Evolutionary conservation across 192 early-diverging fungal genomes (phyloP), one percentile per base, ranked within the genome.

Genomic region (Backusella circina): DNA sequence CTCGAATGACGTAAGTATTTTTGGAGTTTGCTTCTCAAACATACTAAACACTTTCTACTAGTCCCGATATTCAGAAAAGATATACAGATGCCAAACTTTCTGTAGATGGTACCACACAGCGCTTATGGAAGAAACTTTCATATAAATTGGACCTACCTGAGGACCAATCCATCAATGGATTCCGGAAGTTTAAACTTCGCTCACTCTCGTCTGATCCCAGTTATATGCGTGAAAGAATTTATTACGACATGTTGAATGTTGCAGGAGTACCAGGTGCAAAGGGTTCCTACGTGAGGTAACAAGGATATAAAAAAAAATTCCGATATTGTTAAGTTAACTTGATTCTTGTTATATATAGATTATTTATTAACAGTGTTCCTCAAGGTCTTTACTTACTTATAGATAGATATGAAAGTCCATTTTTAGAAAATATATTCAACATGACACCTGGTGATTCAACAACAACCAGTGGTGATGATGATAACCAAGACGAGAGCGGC

Each of bases 321-420:
- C 41, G 39, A 28, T 44, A 16, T 23, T 31, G 2, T 28, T 16
- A 12, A 54, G 0, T 5, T 57, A 72, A 57, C 31, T 57, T 36
- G 16, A 9, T 7, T 73, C 3, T 65, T 21, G 31, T 18, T 36
- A 12, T 26, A 28, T 8, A 57, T 74, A 74, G 81, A 30, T 44
- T 82, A 38, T 80, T 75, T 68, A 47, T 85, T 21, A 85, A 85
- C 72, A 66, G 74, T 13, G 10, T 67, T 15, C 81, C 79, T 31
- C 65, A 74, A 37, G 81, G 84, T 18, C 47, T 85, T 13, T 85
- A 82, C 16, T 57, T 85, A 66, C 75, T 85, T 69, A 71, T 82
- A 12, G 84, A 85, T 15, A 73, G 82, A 30, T 82, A 82, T 74
- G 78, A 78, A 21, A 82, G 80, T 18, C 79, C 81, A 4, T 85